phyloP scores from a whole-genome alignment of 2,329 filamentous ascomycete genomes.

The Lecanoromycetidae sp. region DNA sequence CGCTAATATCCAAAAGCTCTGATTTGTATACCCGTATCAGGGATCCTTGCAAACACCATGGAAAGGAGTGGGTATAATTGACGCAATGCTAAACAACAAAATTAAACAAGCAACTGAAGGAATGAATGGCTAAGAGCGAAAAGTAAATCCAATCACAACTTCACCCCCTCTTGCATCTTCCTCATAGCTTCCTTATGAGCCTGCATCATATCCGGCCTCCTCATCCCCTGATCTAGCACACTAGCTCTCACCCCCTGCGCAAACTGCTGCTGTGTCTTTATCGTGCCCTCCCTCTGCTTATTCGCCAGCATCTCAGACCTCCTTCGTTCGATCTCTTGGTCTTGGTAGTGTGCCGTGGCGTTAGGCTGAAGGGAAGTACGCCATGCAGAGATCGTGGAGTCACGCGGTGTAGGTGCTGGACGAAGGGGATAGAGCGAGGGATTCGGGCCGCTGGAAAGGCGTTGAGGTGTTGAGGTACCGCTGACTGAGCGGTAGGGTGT shows the following conservation, averaged over 20 bases:
- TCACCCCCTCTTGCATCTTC: slow-evolving; percentile 57
- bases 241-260: slow-evolving; percentile 49
- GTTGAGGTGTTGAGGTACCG: not conserved
- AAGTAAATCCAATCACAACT: slow-evolving; percentile 19
- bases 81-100: not conserved
- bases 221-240: slow-evolving; percentile 62
- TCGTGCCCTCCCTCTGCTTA: slow-evolving; percentile 49
- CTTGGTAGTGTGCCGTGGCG: slow-evolving; percentile 13
- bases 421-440: slow-evolving; percentile 11
- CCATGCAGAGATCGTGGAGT: slow-evolving; percentile 11
- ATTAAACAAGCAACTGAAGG: not conserved
- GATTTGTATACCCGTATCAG: not conserved
- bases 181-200: slow-evolving; percentile 69
- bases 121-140: not conserved
- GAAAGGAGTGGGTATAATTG: slow-evolving; percentile 10
- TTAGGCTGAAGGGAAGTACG: slow-evolving; percentile 1
- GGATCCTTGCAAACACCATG: not conserved
- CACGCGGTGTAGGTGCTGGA: not conserved
- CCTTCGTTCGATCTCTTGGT: slow-evolving; percentile 27
- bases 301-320: slow-evolving; percentile 44
- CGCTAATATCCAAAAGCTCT: not conserved
- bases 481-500: not conserved
- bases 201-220: slow-evolving; percentile 60
- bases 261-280: slow-evolving; percentile 45
- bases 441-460: slow-evolving; percentile 20